phyloP scores from a whole-genome alignment of 257 asterid species.

The Fraxinus pennsylvanica region DNA sequence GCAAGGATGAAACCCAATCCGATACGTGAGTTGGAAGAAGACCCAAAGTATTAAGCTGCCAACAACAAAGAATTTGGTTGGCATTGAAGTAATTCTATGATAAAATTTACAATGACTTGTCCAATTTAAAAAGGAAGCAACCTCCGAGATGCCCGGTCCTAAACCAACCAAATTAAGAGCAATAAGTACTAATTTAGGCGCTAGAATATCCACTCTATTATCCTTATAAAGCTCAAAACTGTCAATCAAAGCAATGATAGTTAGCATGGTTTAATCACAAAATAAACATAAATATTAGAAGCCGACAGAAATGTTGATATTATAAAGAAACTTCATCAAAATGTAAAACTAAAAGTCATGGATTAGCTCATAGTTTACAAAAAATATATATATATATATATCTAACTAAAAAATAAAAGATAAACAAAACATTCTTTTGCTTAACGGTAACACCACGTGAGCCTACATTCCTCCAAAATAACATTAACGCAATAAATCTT shows the following conservation, averaged over 20 bases:
- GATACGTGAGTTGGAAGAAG: slow-evolving; percentile 97
- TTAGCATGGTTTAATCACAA: neutral
- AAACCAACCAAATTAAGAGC: slow-evolving; percentile 87
- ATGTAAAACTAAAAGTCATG: neutral
- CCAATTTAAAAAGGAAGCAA: slow-evolving; percentile 27
- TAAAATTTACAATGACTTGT: neutral
- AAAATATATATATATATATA: too few species aligned
- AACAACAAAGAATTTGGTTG: neutral
- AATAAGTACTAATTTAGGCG: slow-evolving; percentile 69
- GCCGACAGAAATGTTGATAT: neutral
- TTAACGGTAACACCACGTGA: too few species aligned
- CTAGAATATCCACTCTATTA: slow-evolving; percentile 73
- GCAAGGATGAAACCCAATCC: slow-evolving; percentile 97
- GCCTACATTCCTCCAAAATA: too few species aligned
- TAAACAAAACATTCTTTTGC: too few species aligned
- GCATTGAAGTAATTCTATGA: neutral
- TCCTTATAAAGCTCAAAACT: slow-evolving; percentile 98
- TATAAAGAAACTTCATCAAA: neutral
- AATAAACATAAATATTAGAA: neutral
- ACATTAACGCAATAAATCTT: too few species aligned
- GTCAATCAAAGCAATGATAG: slow-evolving; percentile 26
- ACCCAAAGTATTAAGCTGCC: slow-evolving; percentile 91
- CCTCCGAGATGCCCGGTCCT: slow-evolving; percentile 97
- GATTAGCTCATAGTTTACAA: neutral
- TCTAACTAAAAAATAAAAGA: too few species aligned